Conservation (phyloP, 179 eudicot genomes). For the Silene vulgaris region DNA sequence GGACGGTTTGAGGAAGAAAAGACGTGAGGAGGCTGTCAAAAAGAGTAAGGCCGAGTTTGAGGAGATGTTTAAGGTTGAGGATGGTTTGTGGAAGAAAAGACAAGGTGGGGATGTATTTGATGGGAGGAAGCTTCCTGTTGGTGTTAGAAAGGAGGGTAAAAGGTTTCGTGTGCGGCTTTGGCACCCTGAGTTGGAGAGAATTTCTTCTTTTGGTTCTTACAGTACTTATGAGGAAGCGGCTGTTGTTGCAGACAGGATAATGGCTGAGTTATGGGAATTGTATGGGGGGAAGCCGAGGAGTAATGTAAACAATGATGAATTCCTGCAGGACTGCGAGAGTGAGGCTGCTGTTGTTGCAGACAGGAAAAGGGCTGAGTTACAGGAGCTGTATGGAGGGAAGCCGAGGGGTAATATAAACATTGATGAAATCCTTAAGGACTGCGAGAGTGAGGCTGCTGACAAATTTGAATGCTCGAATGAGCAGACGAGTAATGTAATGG, state of each 20-base stretch:
- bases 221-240: conserved; percentile 3
- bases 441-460: not conserved
- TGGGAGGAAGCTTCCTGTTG: too few relatives aligned
- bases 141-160: too few relatives aligned
- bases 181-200: too few relatives aligned
- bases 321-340: not conserved
- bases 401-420: not conserved
- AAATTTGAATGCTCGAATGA: not conserved
- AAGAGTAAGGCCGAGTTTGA: too few relatives aligned
- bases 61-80: too few relatives aligned
- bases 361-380: not conserved
- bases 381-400: not conserved
- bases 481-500: not conserved
- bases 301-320: too few relatives aligned
- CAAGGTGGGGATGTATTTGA: too few relatives aligned
- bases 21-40: not conserved
- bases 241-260: not conserved
- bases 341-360: conserved; percentile 8
- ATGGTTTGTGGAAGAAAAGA: too few relatives aligned
- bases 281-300: not conserved
- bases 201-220: too few relatives aligned
- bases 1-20: not conserved
- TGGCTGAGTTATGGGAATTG: not conserved
- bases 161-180: too few relatives aligned
- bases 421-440: not conserved